Evolutionary conservation across 148 eudicot genomes (phyloP).

Genomic region (Linanthus parryae): DNA sequence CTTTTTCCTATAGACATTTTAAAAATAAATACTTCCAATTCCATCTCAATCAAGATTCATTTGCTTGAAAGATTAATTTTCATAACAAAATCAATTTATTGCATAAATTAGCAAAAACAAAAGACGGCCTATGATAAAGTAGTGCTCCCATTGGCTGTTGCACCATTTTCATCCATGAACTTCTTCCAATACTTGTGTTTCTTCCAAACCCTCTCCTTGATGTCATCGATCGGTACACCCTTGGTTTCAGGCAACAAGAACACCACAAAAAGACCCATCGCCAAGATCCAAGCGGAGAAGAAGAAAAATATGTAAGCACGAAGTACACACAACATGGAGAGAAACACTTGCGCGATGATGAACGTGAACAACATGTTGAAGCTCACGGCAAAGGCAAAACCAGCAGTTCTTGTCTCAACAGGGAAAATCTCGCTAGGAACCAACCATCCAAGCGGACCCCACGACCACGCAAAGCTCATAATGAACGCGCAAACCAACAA

Average conservation of each 20-base stretch:
- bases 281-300: slow-evolving; percentile 41
- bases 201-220: slow-evolving; percentile 40
- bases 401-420: slow-evolving; percentile 38
- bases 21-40: too few species aligned
- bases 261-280: slow-evolving; percentile 31
- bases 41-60: too few species aligned
- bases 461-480: slow-evolving; percentile 51
- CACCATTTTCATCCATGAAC: slow-evolving; percentile 11
- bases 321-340: slow-evolving; percentile 36
- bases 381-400: slow-evolving; percentile 45
- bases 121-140: too few species aligned
- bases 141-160: background rate
- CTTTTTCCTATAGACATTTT: too few species aligned
- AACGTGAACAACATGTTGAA: slow-evolving; percentile 47
- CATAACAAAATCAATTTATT: too few species aligned
- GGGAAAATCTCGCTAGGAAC: slow-evolving; percentile 37
- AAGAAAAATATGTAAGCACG: slow-evolving; percentile 38
- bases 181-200: slow-evolving; percentile 33
- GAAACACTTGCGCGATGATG: slow-evolving; percentile 33
- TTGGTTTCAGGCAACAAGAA: slow-evolving; percentile 43
- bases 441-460: slow-evolving; percentile 43
- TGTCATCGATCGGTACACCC: slow-evolving; percentile 32
- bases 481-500: slow-evolving; percentile 49
- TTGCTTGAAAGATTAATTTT: too few species aligned
- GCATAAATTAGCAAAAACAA: too few species aligned